Conservation (phyloP, 208 protist species). For the Leishmania amazonensis region DNA sequence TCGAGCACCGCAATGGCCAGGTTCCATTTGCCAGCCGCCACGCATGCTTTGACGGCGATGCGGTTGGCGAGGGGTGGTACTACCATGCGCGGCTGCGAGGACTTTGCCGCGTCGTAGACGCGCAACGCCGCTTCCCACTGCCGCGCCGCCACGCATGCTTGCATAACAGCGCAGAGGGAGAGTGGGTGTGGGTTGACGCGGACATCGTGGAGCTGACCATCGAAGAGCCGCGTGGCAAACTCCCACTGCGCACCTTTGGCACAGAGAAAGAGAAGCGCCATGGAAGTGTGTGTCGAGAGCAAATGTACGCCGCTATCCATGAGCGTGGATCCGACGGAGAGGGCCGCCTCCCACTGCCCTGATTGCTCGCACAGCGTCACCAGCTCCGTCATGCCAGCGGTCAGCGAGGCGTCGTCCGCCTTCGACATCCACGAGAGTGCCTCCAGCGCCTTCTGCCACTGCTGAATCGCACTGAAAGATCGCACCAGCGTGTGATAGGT, state of each 20-base stretch:
- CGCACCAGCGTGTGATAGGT: slow-evolving; percentile 79
- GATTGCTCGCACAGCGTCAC: slow-evolving; percentile 82
- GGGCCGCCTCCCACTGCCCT: slow-evolving; percentile 80
- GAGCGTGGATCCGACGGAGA: slow-evolving; percentile 57
- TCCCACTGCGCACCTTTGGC: slow-evolving; percentile 67
- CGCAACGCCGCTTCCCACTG: slow-evolving; percentile 57
- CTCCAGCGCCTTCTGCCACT: slow-evolving; percentile 86
- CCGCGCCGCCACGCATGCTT: slow-evolving; percentile 58
- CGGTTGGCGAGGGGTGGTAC: slow-evolving; percentile 78
- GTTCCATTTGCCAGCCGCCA: slow-evolving; percentile 49
- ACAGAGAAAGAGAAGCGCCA: slow-evolving; percentile 72
- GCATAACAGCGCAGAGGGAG: slow-evolving; percentile 65
- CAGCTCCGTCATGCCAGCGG: slow-evolving; percentile 70
- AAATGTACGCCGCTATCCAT: slow-evolving; percentile 48
- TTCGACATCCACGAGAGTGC: slow-evolving; percentile 87
- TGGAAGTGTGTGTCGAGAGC: slow-evolving; percentile 48
- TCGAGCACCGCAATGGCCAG: slow-evolving; percentile 51
- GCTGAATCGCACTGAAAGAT: slow-evolving; percentile 63
- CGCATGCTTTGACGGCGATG: slow-evolving; percentile 68
- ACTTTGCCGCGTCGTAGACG: slow-evolving; percentile 39
- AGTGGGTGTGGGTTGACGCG: slow-evolving; percentile 67
- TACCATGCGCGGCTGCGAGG: slow-evolving; percentile 65
- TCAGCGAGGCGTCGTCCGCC: slow-evolving; percentile 69
- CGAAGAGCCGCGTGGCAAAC: slow-evolving; percentile 47
- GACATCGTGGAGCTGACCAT: slow-evolving; percentile 55